Percentiles rank a stretch among this genome's conserved stretches.
phyloP scores from a whole-genome alignment of 192 early-diverging fungal genomes.

The Coemansia sp. region DNA sequence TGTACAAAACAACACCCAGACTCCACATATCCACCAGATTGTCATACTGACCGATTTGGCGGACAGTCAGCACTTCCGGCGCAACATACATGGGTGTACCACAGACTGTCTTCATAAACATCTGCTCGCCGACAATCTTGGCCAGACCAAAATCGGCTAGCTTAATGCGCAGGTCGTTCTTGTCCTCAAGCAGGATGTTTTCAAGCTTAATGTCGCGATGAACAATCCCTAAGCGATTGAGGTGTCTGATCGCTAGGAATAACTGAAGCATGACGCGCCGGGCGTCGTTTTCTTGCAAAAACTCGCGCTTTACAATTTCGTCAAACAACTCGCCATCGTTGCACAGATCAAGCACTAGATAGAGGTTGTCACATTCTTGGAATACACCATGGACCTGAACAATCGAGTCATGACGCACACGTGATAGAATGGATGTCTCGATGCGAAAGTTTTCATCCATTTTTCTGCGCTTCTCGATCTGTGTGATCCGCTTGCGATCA shows the following conservation, averaged over 20 bases:
- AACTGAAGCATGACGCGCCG: conserved; percentile 78
- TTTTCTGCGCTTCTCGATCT: conserved; percentile 39
- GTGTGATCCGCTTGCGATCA: conserved; percentile 54
- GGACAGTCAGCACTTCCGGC: conserved; percentile 83
- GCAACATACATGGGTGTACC: conserved; percentile 91
- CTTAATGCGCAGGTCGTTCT: conserved; percentile 66
- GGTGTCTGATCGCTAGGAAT: conserved; percentile 69
- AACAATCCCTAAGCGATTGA: conserved; percentile 64
- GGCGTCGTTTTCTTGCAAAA: conserved; percentile 73
- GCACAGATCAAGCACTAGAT: conserved; percentile 58
- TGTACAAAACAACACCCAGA: conserved; percentile 91
- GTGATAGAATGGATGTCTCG: conserved; percentile 51
- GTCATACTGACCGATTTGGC: conserved; percentile 65
- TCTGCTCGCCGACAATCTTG: conserved; percentile 69
- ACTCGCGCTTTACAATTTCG: conserved; percentile 74
- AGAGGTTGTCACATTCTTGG: conserved; percentile 47
- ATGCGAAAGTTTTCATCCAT: conserved; percentile 47
- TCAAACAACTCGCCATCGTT: conserved; percentile 93
- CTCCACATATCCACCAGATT: conserved; percentile 92
- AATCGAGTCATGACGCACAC: conserved; percentile 46
- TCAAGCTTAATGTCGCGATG: conserved; percentile 84
- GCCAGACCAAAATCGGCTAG: conserved; percentile 96
- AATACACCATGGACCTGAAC: conserved; percentile 52
- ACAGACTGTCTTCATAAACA: conserved; percentile 81
- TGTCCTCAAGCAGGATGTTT: conserved; percentile 68